These are phyloP conservation scores for Hansenula sp. DNA, from an alignment of 1,139 yeast species.

Conservation along the genomic window DNA sequence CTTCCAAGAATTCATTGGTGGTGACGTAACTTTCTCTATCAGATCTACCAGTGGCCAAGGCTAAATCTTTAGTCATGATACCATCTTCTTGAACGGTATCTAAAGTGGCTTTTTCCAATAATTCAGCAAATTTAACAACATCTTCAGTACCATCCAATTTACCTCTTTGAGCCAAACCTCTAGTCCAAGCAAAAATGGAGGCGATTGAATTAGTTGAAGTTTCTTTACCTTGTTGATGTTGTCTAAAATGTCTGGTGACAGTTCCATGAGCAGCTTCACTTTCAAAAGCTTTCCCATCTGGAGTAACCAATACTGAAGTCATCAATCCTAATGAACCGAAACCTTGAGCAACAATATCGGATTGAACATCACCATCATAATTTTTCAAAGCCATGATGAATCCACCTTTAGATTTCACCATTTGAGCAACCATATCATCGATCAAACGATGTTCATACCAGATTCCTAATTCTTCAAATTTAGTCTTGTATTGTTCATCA, in stretches of 20 bases:
- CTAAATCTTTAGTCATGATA: conserved; percentile 94
- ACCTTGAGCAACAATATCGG: conserved; percentile 97
- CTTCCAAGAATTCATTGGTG: conserved; percentile 87
- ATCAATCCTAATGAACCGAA: conserved; percentile 94
- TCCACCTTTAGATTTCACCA: conserved; percentile 94
- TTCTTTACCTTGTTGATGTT: conserved; percentile 92
- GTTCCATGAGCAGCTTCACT: conserved; percentile 98
- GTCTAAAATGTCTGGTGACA: conserved; percentile 94
- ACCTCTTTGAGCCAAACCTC: conserved; percentile 91
- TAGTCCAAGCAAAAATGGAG: conserved; percentile 96
- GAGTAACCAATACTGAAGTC: conserved; percentile 92
- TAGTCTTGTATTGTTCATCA: conserved; percentile 60
- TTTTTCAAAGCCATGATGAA: conserved; percentile 93
- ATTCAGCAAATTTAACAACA: conserved; percentile 72
- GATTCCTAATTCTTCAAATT: conserved; percentile 74
- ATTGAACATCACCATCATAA: conserved; percentile 97
- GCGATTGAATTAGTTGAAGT: conserved; percentile 98
- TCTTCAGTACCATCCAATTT: conserved; percentile 81
- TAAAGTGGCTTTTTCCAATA: conserved; percentile 75
- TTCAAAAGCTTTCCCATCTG: conserved; percentile 94
- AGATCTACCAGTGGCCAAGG: conserved; percentile 82
- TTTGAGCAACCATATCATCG: conserved; percentile 98
- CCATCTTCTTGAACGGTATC: conserved; percentile 85
- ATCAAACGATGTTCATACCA: conserved; percentile 96
- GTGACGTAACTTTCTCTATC: conserved; percentile 78